Evolutionary conservation across 1,284 basidiomycete species (phyloP).

Genomic region (Boletellus deceptivus): DNA sequence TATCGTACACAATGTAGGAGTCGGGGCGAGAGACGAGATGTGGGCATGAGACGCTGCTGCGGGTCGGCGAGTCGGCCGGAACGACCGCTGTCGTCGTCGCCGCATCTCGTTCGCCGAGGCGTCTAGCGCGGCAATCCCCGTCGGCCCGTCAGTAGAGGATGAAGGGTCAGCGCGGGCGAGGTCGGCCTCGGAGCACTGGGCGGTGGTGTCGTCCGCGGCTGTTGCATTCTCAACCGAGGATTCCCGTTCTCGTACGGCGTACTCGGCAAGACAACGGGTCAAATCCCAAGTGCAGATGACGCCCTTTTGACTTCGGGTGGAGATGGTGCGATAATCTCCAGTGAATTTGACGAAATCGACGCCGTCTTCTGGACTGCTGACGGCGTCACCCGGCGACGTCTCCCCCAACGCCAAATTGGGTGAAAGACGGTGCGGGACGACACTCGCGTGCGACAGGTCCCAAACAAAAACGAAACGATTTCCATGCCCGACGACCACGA

Average conservation of each 20-base stretch:
- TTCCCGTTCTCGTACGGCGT: constrained; percentile 3
- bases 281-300: constrained; percentile 21
- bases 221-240: background rate
- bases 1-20: constrained; percentile 8
- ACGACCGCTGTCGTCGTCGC: constrained; percentile 9
- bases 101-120: background rate
- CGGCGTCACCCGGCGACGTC: background rate
- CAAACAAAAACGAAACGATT: constrained; percentile 23
- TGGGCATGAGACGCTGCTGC: background rate
- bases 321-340: constrained; percentile 3
- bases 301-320: constrained; percentile 15
- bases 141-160: background rate
- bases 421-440: constrained; percentile 9
- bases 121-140: background rate
- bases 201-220: background rate
- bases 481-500: constrained; percentile 8
- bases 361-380: constrained; percentile 1
- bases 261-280: constrained; percentile 11
- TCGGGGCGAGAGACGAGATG: background rate
- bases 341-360: constrained; percentile 19
- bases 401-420: background rate
- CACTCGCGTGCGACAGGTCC: constrained; percentile 12
- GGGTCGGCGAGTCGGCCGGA: constrained; percentile 4
- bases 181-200: background rate
- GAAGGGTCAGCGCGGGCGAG: background rate